phyloP scores from a whole-genome alignment of 2,329 filamentous ascomycete species.

The Cadophora sp. region DNA sequence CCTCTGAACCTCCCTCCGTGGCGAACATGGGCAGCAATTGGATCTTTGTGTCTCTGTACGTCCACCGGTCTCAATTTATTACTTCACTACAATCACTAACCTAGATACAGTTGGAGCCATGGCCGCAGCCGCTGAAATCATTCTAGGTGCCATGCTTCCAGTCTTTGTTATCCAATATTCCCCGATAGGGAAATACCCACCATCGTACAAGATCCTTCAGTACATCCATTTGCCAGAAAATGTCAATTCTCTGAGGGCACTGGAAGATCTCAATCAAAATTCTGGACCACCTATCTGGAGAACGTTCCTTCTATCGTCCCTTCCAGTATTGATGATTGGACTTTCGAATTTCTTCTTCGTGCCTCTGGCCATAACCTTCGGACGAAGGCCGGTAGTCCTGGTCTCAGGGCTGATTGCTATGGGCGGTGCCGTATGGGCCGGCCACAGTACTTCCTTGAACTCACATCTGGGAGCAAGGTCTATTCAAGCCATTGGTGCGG shows the following conservation, averaged over 20 bases:
- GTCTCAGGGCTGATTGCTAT: conserved; percentile 44
- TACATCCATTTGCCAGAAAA: neutral
- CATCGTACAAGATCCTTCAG: neutral
- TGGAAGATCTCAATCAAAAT: neutral
- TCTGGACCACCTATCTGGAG: neutral
- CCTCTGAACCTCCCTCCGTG: neutral
- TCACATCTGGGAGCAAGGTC: conserved; percentile 45
- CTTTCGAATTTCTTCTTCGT: conserved; percentile 20
- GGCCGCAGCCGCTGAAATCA: neutral
- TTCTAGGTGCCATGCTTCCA: neutral
- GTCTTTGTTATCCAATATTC: neutral
- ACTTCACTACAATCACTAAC: neutral
- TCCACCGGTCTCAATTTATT: neutral
- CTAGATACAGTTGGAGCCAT: neutral
- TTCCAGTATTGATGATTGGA: neutral
- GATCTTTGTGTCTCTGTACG: neutral
- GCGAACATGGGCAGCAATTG: neutral
- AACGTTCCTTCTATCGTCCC: neutral
- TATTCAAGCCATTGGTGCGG: conserved; percentile 44
- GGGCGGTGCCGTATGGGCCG: conserved; percentile 45
- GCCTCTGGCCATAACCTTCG: conserved; percentile 39
- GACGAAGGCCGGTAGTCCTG: conserved; percentile 45
- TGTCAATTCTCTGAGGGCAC: neutral
- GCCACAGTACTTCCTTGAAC: conserved; percentile 41
- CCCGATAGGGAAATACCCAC: neutral